phyloP scores from a whole-genome alignment of 2,329 filamentous ascomycete genomes.

The Aspergillus chevalieri region DNA sequence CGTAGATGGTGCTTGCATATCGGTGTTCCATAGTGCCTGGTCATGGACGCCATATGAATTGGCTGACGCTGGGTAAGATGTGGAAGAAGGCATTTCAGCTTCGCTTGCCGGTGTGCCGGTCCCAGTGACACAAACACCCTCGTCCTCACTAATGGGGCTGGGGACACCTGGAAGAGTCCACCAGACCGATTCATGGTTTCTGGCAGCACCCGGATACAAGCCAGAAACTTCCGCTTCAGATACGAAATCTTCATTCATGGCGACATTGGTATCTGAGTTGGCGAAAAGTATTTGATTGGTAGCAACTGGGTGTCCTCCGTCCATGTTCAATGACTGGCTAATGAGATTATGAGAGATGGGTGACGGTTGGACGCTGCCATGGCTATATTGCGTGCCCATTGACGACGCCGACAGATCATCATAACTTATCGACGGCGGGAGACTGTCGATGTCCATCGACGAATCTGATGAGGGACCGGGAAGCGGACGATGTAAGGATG shows the following conservation, averaged over 20 bases:
- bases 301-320: slow-evolving; percentile 13
- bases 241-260: neutral
- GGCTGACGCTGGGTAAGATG: slow-evolving; percentile 5
- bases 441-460: slow-evolving; percentile 27
- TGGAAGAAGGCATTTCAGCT: slow-evolving; percentile 12
- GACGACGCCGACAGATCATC: slow-evolving; percentile 17
- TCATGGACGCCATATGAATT: neutral
- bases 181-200: slow-evolving; percentile 12
- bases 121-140: slow-evolving; percentile 10
- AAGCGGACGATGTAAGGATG: slow-evolving; percentile 2
- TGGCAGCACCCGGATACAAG: neutral
- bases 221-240: neutral
- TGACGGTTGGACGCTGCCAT: slow-evolving; percentile 18
- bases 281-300: slow-evolving; percentile 1
- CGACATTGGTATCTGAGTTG: neutral
- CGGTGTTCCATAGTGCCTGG: neutral
- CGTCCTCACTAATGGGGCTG: slow-evolving; percentile 37
- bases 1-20: neutral
- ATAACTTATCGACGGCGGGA: slow-evolving; percentile 10
- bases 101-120: slow-evolving; percentile 9
- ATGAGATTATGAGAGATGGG: slow-evolving; percentile 25
- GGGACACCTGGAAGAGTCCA: slow-evolving; percentile 27
- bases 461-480: slow-evolving; percentile 5
- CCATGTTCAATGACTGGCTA: slow-evolving; percentile 26
- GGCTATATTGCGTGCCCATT: slow-evolving; percentile 8